phyloP scores from a whole-genome alignment of 768 basidiomycete genomes.

The Wakefieldia striispora region DNA sequence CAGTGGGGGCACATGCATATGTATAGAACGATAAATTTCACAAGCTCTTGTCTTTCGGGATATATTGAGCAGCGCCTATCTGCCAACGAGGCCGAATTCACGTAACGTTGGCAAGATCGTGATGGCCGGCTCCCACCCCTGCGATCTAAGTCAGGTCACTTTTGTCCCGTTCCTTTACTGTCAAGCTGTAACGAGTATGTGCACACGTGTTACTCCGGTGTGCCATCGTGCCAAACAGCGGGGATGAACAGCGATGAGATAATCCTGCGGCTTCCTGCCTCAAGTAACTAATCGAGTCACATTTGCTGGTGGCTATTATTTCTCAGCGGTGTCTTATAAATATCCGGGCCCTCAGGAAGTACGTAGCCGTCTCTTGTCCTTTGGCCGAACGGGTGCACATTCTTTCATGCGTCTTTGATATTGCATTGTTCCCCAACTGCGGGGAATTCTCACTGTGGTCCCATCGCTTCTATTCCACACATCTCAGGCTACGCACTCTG shows the following conservation, averaged over 20 bases:
- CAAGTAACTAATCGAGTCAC: constrained; percentile 10
- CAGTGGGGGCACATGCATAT: no score
- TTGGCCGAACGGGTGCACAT: background rate
- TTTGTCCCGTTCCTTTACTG: constrained; percentile 7
- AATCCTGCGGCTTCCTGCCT: constrained; percentile 7
- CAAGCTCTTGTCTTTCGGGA: background rate
- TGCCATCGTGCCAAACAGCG: constrained; percentile 16
- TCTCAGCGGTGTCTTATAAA: constrained; percentile 20
- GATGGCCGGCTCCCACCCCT: constrained; percentile 19
- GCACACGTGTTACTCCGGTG: constrained; percentile 12
- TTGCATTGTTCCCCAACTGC: constrained; percentile 9
- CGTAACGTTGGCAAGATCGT: constrained; percentile 16
- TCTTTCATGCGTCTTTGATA: constrained; percentile 11
- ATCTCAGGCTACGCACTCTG: background rate
- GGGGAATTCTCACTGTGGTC: constrained; percentile 5
- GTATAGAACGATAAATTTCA: background rate
- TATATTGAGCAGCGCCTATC: constrained; percentile 7
- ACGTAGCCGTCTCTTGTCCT: constrained; percentile 1
- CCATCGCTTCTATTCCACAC: background rate
- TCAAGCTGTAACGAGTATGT: constrained; percentile 14
- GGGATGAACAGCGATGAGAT: constrained; percentile 15
- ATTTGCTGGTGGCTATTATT: constrained; percentile 5
- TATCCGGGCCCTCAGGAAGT: constrained; percentile 10
- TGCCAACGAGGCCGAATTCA: constrained; percentile 8
- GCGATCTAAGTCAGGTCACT: background rate